These are phyloP conservation scores for Alternaria brassicicola DNA, from an alignment of 2,329 filamentous ascomycete genomes.

Conservation along the genomic window DNA sequence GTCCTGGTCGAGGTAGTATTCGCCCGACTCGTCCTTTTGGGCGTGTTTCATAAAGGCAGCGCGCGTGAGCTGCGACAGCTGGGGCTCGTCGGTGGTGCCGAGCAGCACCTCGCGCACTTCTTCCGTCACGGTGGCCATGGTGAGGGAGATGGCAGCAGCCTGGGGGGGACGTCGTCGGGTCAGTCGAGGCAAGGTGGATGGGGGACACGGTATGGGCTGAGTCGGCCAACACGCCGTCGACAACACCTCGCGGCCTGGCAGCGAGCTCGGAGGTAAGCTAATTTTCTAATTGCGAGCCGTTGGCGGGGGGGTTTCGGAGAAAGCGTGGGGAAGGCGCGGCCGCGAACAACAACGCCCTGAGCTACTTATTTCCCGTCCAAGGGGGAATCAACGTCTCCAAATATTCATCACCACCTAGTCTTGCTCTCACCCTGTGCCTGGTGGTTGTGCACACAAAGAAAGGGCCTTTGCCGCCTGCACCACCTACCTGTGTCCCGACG, in stretches of 20 bases:
- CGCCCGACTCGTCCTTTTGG: constrained; percentile 74
- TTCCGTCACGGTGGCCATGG: constrained; percentile 70
- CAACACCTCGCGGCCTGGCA: constrained; percentile 23
- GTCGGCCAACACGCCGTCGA: constrained; percentile 31
- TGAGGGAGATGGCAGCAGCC: constrained; percentile 18
- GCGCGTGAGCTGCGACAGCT: constrained; percentile 76
- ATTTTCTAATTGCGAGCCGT: constrained; percentile 30
- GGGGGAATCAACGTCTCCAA: not conserved
- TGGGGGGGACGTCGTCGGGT: constrained; percentile 15
- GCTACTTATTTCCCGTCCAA: not conserved
- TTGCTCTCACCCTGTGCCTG: not conserved
- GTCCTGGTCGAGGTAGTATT: constrained; percentile 80
- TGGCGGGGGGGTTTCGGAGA: constrained; percentile 31
- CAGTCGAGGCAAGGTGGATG: constrained; percentile 17
- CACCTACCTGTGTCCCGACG: constrained; percentile 1
- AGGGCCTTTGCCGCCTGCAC: not conserved
- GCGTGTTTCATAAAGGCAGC: constrained; percentile 79
- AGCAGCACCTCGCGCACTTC: constrained; percentile 66
- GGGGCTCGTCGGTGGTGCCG: constrained; percentile 63
- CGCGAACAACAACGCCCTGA: constrained; percentile 2
- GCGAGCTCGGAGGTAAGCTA: constrained; percentile 39
- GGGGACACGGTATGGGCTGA: constrained; percentile 25
- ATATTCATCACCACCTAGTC: not conserved
- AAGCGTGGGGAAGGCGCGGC: constrained; percentile 41
- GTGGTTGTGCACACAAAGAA: not conserved